A percentile compares a stretch with the other conserved stretches of the same genome.
Conservation (phyloP, 2,329 filamentous ascomycete species). For the Arthrobotrys musiformis region DNA sequence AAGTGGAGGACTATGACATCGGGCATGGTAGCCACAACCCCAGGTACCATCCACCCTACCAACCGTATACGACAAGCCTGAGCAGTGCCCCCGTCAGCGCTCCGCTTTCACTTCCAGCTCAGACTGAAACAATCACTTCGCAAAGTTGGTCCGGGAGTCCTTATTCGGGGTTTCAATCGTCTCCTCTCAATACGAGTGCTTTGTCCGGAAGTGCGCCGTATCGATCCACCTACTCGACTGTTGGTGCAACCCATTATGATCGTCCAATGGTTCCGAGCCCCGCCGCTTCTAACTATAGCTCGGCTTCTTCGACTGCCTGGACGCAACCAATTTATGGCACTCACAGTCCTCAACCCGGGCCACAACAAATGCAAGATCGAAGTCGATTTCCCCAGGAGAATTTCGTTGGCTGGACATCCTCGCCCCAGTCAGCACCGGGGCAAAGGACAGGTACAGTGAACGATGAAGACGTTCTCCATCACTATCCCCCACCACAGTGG, state of each 20-base stretch:
- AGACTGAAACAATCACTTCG: conserved; percentile 49
- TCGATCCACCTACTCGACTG: conserved; percentile 45
- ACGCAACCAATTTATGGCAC: conserved; percentile 49
- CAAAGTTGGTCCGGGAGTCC: conserved; percentile 53
- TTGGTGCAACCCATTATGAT: conserved; percentile 44
- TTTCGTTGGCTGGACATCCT: conserved; percentile 51
- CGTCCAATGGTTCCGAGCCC: conserved; percentile 52
- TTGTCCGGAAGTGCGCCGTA: conserved; percentile 51
- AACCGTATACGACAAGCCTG: conserved; percentile 43
- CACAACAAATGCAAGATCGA: conserved; percentile 46
- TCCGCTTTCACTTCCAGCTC: conserved; percentile 37
- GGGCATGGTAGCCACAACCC: conserved; percentile 36
- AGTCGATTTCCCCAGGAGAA: conserved; percentile 46
- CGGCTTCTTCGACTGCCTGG: conserved; percentile 48
- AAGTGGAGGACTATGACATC: conserved; percentile 48
- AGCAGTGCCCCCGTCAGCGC: conserved; percentile 46
- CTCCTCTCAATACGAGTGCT: conserved; percentile 42
- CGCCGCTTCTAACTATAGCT: conserved; percentile 51
- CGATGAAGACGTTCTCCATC: conserved; percentile 50
- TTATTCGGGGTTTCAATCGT: conserved; percentile 42
- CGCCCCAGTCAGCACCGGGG: conserved; percentile 31
- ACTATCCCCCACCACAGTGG: conserved; percentile 43
- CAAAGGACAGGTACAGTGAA: conserved; percentile 41
- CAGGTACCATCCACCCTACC: conserved; percentile 44
- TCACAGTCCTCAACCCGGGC: conserved; percentile 47